These are phyloP conservation scores for Carallia pectinifolia DNA, from an alignment of 345 rosid species.

Conservation along the genomic window DNA sequence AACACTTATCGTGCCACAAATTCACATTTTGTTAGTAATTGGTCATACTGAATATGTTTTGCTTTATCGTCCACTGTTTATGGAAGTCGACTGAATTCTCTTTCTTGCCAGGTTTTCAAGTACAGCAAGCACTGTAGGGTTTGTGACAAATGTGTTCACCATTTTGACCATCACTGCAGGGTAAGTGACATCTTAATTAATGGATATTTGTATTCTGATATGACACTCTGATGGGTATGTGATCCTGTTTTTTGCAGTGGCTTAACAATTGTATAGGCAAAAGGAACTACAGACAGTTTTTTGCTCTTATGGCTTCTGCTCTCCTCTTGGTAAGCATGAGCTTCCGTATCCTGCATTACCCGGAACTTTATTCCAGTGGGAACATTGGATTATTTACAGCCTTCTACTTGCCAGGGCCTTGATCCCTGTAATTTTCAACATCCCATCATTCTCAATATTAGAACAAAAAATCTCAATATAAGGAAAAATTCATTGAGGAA, in stretches of 20 bases:
- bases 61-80: neutral
- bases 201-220: neutral
- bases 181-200: constrained; percentile 36
- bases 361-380: constrained; percentile 10
- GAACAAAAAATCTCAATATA: too few relatives aligned
- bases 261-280: constrained; percentile 94
- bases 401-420: neutral
- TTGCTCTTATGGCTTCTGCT: constrained; percentile 87
- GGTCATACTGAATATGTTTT: neutral
- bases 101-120: constrained; percentile 69
- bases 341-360: constrained; percentile 17
- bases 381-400: neutral
- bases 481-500: too few relatives aligned
- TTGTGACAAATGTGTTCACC: constrained; percentile 93
- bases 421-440: neutral
- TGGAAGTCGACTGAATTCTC: constrained; percentile 3
- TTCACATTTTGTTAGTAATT: neutral
- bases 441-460: neutral
- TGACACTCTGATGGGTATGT: constrained; percentile 17
- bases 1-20: neutral
- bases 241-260: constrained; percentile 60
- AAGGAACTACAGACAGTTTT: constrained; percentile 83
- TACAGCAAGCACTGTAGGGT: constrained; percentile 99
- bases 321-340: constrained; percentile 73
- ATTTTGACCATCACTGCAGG: constrained; percentile 98